These are phyloP conservation scores for Tetragonia tetragonoides DNA, from an alignment of 148 eudicot genomes.

Conservation along the genomic window DNA sequence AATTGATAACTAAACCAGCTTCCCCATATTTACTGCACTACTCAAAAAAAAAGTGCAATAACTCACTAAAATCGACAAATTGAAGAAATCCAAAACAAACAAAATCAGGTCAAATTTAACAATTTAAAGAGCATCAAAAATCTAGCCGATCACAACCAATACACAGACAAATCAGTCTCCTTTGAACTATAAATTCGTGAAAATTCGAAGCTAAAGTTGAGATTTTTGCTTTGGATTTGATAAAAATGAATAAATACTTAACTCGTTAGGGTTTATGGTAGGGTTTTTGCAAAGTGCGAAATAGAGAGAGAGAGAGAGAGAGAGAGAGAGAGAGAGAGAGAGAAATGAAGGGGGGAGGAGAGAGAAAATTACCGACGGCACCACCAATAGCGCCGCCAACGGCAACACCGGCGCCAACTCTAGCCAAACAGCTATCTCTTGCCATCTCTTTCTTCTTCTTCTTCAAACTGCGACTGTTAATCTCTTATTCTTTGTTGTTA, in stretches of 20 bases:
- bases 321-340: neutral
- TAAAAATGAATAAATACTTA: neutral
- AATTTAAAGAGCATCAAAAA: neutral
- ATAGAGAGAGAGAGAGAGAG: neutral
- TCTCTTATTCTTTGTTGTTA: no score
- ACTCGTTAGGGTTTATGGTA: constrained; percentile 1
- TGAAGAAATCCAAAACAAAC: neutral
- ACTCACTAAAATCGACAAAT: neutral
- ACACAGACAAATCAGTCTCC: neutral
- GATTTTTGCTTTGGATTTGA: neutral
- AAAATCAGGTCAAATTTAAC: neutral
- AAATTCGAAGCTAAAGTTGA: neutral
- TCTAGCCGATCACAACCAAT: neutral
- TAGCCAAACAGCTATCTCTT: constrained; percentile 71
- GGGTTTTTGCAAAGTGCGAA: constrained; percentile 23
- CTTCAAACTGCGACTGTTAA: neutral
- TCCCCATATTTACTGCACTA: neutral
- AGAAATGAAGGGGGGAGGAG: neutral
- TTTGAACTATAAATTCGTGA: neutral
- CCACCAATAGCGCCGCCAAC: constrained; percentile 91
- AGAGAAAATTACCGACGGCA: constrained; percentile 59
- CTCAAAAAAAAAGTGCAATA: neutral
- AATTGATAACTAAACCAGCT: neutral
- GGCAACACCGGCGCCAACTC: constrained; percentile 77
- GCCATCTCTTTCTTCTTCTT: constrained; percentile 38